These are phyloP conservation scores for Cyberlindnera xylosilytica DNA, from an alignment of 805 yeast genomes.

Conservation along the genomic window DNA sequence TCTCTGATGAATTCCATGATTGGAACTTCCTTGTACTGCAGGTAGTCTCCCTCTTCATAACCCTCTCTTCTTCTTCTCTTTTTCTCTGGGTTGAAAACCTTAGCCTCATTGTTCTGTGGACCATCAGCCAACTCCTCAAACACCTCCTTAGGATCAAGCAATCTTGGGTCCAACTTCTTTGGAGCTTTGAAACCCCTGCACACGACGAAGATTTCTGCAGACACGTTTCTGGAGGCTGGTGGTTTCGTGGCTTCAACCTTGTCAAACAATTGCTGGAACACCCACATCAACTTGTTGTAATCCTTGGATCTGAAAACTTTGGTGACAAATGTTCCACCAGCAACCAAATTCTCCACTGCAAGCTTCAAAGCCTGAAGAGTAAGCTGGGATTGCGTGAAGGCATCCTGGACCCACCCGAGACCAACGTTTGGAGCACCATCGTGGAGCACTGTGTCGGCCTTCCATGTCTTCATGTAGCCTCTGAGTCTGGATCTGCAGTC, in stretches of 20 bases:
- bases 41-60: conserved; percentile 90
- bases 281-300: conserved; percentile 96
- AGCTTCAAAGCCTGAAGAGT: conserved; percentile 89
- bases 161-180: conserved; percentile 86
- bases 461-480: conserved; percentile 98
- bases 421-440: conserved; percentile 99
- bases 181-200: conserved; percentile 97
- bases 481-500: conserved; percentile 93
- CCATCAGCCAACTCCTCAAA: conserved; percentile 86
- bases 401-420: conserved; percentile 99
- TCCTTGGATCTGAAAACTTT: conserved; percentile 98
- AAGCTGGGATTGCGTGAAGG: conserved; percentile 95
- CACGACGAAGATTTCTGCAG: conserved; percentile 98
- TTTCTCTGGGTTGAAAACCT: conserved; percentile 91
- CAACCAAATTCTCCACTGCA: conserved; percentile 87
- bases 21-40: conserved; percentile 65
- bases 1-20: conserved; percentile 77
- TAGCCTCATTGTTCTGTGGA: conserved; percentile 80
- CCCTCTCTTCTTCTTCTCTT: conserved; percentile 91
- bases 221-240: conserved; percentile 97
- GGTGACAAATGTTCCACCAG: conserved; percentile 95
- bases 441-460: conserved; percentile 95
- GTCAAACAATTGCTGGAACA: conserved; percentile 91
- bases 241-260: conserved; percentile 99
- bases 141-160: conserved; percentile 88